Percentiles rank a stretch among this genome's conserved stretches.
These are phyloP conservation scores for Plasmodium knowlesi DNA, from an alignment of 169 alveolate genomes.

Conservation along the genomic window DNA sequence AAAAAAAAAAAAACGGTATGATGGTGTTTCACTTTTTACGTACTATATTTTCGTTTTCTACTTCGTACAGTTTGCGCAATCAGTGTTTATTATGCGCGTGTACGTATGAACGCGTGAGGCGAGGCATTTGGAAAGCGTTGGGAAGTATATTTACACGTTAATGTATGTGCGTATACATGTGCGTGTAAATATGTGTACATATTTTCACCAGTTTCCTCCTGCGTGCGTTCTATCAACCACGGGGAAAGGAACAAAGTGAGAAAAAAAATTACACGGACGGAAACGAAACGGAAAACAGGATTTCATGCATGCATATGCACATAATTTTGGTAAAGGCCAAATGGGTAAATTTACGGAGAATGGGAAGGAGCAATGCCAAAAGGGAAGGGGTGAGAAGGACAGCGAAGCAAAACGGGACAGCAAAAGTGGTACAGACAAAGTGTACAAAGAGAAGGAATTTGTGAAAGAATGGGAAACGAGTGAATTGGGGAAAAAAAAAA, in stretches of 20 bases:
- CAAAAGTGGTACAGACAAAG: not conserved
- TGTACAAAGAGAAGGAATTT: not conserved
- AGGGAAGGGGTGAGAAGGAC: not conserved
- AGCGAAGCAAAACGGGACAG: not conserved
- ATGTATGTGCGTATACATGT: not conserved
- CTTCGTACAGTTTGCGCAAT: not conserved
- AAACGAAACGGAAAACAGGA: not conserved
- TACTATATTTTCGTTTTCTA: slow-evolving; percentile 11
- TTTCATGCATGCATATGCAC: slow-evolving; percentile 38
- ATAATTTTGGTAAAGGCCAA: not conserved
- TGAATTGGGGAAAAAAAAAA: not conserved
- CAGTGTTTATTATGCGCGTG: not conserved
- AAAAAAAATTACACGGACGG: slow-evolving; percentile 22
- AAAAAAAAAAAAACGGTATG: slow-evolving; percentile 1
- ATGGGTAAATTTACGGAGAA: not conserved
- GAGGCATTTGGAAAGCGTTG: not conserved
- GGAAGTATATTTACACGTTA: not conserved
- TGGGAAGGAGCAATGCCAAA: not conserved
- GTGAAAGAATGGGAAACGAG: not conserved
- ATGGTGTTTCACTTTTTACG: not conserved
- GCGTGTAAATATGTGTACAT: not conserved
- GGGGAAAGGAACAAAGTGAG: not conserved
- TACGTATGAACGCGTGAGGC: not conserved
- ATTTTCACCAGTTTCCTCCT: not conserved
- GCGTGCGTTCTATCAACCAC: not conserved